These are phyloP conservation scores for Pyrus bretschneideri DNA, from an alignment of 306 rosid species.

Conservation along the genomic window DNA sequence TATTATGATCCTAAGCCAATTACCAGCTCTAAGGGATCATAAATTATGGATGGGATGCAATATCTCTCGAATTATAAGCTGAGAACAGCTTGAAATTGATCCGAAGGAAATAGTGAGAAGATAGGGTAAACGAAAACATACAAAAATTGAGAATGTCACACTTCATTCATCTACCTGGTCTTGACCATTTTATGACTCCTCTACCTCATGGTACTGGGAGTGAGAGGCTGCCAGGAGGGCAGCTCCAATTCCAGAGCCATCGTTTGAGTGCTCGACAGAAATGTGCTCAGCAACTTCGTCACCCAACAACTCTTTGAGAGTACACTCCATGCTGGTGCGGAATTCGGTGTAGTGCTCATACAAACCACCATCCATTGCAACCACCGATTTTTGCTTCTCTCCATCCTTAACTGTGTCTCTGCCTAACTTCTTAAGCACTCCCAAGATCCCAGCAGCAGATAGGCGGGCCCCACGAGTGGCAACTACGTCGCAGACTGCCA, in stretches of 20 bases:
- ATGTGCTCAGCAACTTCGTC: conserved; percentile 51
- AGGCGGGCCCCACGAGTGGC: conserved; percentile 85
- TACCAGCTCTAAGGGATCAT: conserved; percentile 24
- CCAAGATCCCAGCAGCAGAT: conserved; percentile 75
- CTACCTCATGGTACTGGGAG: conserved; percentile 64
- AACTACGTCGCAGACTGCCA: conserved; percentile 61
- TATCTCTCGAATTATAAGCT: conserved; percentile 24
- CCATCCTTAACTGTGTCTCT: conserved; percentile 61
- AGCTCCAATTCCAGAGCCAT: conserved; percentile 96
- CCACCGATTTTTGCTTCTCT: conserved; percentile 65
- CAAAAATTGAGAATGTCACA: conserved; percentile 28
- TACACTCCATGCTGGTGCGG: conserved; percentile 64
- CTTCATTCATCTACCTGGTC: conserved; percentile 23
- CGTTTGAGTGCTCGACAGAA: conserved; percentile 59
- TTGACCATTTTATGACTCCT: conserved; percentile 37
- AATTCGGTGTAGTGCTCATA: conserved; percentile 76
- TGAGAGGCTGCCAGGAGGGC: conserved; percentile 94
- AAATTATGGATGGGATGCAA: conserved; percentile 28
- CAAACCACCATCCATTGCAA: conserved; percentile 89
- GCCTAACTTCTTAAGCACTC: conserved; percentile 83
- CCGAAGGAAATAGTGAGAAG: conserved; percentile 9
- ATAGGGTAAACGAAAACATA: conserved; percentile 6
- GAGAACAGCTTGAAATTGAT: conserved; percentile 16
- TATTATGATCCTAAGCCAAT: conserved; percentile 14
- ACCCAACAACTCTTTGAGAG: conserved; percentile 79